Evolutionary conservation across 75 land plant species (phyloP).

Genomic region (Azolla pinnata): DNA sequence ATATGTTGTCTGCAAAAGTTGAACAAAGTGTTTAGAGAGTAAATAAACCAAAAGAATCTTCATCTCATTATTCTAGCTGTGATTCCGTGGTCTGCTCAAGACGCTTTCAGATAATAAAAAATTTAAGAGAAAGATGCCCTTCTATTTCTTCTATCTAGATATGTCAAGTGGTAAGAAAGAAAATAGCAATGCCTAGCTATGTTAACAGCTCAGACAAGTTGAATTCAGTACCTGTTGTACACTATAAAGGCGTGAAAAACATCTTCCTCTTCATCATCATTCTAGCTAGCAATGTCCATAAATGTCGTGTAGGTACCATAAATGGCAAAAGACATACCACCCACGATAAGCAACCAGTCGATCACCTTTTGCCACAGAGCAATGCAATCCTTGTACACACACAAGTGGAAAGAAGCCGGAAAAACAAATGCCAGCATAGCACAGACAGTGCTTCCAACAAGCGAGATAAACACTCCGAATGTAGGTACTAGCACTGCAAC

Average conservation of each 20-base stretch:
- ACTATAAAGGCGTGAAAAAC: neutral
- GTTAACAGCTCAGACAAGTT: neutral
- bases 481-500: conserved; percentile 59
- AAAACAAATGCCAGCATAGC: conserved; percentile 75
- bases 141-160: no score
- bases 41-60: no score
- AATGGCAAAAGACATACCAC: conserved; percentile 44
- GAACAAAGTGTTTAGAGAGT: no score
- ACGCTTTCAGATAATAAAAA: no score
- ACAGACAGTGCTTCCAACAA: conserved; percentile 78
- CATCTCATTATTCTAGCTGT: no score
- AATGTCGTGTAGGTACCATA: conserved; percentile 45
- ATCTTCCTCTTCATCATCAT: neutral
- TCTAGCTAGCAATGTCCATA: conserved; percentile 3
- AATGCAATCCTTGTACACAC: conserved; percentile 16
- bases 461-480: conserved; percentile 54
- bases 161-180: neutral
- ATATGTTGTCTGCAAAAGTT: no score
- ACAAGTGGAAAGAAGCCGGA: conserved; percentile 51
- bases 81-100: no score
- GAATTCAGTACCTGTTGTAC: no score
- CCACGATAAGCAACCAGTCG: conserved; percentile 33
- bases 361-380: conserved; percentile 11
- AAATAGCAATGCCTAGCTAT: neutral
- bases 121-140: no score